Percentiles rank a stretch among this genome's conserved stretches.
Evolutionary conservation across 306 rosid genomes (phyloP).

Genomic region (Delonix regia): DNA sequence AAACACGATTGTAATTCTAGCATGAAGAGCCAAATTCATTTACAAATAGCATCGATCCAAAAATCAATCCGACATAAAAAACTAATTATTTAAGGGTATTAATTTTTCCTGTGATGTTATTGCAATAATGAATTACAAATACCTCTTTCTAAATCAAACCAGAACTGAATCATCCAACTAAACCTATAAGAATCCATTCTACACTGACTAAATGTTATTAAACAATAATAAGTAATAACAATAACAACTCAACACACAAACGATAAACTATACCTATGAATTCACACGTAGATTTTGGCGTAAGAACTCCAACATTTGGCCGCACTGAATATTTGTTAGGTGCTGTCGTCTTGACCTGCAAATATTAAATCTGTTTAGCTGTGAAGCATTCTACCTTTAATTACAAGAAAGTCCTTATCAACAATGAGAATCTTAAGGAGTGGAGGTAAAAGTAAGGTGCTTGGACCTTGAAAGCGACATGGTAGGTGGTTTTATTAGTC

Average conservation of each 20-base stretch:
- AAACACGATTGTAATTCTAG: not conserved
- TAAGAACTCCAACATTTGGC: constrained; percentile 85
- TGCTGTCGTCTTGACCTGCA: constrained; percentile 92
- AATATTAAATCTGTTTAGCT: constrained; percentile 26
- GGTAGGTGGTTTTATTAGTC: constrained; percentile 55
- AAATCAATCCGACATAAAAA: constrained; percentile 12
- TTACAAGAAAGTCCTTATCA: not conserved
- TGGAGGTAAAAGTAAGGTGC: constrained; percentile 9
- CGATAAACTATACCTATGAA: constrained; percentile 63
- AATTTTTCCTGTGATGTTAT: not conserved
- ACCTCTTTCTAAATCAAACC: constrained; percentile 13
- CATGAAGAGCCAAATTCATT: constrained; percentile 23
- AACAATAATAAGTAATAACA: constrained; percentile 3
- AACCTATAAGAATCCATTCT: constrained; percentile 9
- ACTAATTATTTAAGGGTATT: constrained; percentile 18
- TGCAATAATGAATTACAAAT: constrained; percentile 24
- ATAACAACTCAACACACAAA: not conserved
- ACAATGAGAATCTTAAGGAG: constrained; percentile 9
- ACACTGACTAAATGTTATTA: not conserved
- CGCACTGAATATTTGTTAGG: constrained; percentile 90
- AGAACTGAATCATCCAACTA: constrained; percentile 10
- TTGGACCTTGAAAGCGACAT: constrained; percentile 90
- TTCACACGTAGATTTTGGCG: constrained; percentile 66
- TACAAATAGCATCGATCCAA: constrained; percentile 15
- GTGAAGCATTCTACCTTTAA: constrained; percentile 2